Conservation (phyloP, 2,329 filamentous ascomycete species). For the Alternaria solani region DNA sequence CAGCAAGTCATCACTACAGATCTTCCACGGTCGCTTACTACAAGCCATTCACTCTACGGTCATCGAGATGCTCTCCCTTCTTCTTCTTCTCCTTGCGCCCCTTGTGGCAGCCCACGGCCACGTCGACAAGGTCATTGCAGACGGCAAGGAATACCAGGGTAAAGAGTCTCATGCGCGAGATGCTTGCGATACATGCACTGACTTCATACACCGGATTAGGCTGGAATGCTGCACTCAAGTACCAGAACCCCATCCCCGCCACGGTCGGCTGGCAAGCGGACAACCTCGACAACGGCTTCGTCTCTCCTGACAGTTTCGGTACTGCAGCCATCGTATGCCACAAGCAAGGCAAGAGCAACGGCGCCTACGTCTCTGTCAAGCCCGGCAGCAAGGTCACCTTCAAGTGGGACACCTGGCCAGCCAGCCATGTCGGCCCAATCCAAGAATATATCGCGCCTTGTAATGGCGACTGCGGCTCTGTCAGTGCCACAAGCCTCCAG, state of each 20-base stretch:
- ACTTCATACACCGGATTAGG: too few species aligned
- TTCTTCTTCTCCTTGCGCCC: slow-evolving; percentile 27
- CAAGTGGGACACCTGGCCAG: slow-evolving; percentile 39
- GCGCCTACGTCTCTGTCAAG: slow-evolving; percentile 43
- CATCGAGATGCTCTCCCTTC: slow-evolving; percentile 21
- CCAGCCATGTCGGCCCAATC: slow-evolving; percentile 43
- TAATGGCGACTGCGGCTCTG: slow-evolving; percentile 36
- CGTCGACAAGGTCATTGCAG: slow-evolving; percentile 39
- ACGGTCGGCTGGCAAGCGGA: slow-evolving; percentile 47
- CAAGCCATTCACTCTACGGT: slow-evolving; percentile 1
- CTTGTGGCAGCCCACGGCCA: slow-evolving; percentile 44
- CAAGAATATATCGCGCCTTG: slow-evolving; percentile 48
- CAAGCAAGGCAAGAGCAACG: slow-evolving; percentile 43
- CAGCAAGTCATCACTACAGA: slow-evolving; percentile 11
- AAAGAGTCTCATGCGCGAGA: too few species aligned
- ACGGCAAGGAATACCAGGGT: slow-evolving; percentile 40
- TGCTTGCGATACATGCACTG: too few species aligned
- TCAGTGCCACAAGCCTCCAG: slow-evolving; percentile 30
- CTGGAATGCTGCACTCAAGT: slow-evolving; percentile 42
- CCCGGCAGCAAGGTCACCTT: slow-evolving; percentile 47
- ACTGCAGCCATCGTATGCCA: slow-evolving; percentile 48
- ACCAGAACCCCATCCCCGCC: slow-evolving; percentile 40
- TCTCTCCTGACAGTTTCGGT: slow-evolving; percentile 37
- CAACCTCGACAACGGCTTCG: slow-evolving; percentile 50
- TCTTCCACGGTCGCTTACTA: slow-evolving; percentile 7